Evolutionary conservation across 2,329 filamentous ascomycete species (phyloP).

Genomic region (Amauroascus verrucosus): DNA sequence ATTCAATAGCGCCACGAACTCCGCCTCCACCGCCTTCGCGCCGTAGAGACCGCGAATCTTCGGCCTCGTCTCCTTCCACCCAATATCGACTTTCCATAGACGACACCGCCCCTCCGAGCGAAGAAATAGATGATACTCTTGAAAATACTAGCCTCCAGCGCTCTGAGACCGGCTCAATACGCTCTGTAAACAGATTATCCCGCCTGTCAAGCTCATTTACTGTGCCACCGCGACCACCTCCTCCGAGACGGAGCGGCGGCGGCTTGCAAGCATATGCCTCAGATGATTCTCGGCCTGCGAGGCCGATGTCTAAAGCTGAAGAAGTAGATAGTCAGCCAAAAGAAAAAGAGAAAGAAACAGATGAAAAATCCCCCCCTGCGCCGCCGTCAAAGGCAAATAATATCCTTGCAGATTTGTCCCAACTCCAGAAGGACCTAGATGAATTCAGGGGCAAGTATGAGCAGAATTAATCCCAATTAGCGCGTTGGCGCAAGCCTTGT

Average conservation of each 20-base stretch:
- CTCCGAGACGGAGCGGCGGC: constrained; percentile 39
- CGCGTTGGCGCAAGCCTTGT: neutral
- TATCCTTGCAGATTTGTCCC: constrained; percentile 62
- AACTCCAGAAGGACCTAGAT: constrained; percentile 66
- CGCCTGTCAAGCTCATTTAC: constrained; percentile 23
- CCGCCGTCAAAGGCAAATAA: constrained; percentile 39
- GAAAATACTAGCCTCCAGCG: constrained; percentile 4
- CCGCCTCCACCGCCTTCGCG: constrained; percentile 12
- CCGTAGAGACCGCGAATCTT: constrained; percentile 9
- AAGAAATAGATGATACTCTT: constrained; percentile 2
- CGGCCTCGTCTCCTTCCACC: constrained; percentile 6
- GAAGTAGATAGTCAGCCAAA: neutral
- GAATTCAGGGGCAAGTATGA: constrained; percentile 36
- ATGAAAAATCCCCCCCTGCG: constrained; percentile 20
- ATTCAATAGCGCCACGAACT: neutral
- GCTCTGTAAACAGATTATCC: constrained; percentile 16
- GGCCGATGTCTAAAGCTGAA: constrained; percentile 17
- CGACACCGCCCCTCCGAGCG: neutral
- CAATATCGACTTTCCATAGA: neutral
- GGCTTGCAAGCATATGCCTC: constrained; percentile 30
- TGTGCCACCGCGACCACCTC: constrained; percentile 38
- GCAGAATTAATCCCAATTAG: neutral
- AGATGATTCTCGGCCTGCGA: constrained; percentile 27
- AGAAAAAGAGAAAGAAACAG: neutral
- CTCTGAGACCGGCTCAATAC: constrained; percentile 9